A percentile compares a stretch with the other conserved stretches of the same genome.
These are phyloP conservation scores for Allium sativum DNA, from an alignment of 106 monocot species.

Conservation along the genomic window DNA sequence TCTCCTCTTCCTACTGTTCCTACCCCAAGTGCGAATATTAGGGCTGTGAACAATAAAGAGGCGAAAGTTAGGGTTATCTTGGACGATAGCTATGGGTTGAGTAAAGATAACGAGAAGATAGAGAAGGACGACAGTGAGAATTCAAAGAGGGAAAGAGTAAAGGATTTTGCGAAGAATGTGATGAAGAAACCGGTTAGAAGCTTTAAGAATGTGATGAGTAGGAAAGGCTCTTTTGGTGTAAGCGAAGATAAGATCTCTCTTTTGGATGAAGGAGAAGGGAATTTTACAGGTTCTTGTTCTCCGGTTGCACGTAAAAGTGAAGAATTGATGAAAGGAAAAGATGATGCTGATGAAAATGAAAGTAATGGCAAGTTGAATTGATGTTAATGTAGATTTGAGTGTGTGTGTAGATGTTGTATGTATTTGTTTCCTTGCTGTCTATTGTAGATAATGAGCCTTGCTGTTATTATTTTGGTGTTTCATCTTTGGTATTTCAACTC, in stretches of 20 bases:
- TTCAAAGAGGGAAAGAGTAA: constrained; percentile 10
- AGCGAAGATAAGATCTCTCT: constrained; percentile 5
- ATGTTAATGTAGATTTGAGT: too few relatives aligned
- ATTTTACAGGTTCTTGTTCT: background rate
- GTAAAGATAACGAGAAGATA: constrained; percentile 1
- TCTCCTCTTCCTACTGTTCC: constrained; percentile 13
- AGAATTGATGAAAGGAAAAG: too few relatives aligned
- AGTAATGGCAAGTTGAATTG: too few relatives aligned
- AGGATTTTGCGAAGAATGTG: constrained; percentile 10
- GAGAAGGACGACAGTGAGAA: constrained; percentile 10
- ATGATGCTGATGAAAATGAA: too few relatives aligned
- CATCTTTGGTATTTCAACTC: too few relatives aligned
- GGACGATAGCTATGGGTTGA: constrained; percentile 7
- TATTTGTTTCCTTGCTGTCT: too few relatives aligned
- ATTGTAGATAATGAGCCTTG: too few relatives aligned
- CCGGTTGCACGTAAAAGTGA: too few relatives aligned
- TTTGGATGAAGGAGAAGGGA: constrained; percentile 5
- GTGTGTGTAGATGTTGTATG: too few relatives aligned
- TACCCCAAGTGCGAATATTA: constrained; percentile 21
- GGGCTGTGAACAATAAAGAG: constrained; percentile 14
- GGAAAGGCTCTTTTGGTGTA: constrained; percentile 15
- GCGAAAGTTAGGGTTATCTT: constrained; percentile 22
- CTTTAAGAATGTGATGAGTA: constrained; percentile 28
- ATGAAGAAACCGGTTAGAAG: constrained; percentile 10
- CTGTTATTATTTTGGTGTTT: too few relatives aligned